Evolutionary conservation across 2,329 filamentous ascomycete species (phyloP), one percentile per base, ranked within the genome.

Genomic region (Ceratocystis eucalypticola): DNA sequence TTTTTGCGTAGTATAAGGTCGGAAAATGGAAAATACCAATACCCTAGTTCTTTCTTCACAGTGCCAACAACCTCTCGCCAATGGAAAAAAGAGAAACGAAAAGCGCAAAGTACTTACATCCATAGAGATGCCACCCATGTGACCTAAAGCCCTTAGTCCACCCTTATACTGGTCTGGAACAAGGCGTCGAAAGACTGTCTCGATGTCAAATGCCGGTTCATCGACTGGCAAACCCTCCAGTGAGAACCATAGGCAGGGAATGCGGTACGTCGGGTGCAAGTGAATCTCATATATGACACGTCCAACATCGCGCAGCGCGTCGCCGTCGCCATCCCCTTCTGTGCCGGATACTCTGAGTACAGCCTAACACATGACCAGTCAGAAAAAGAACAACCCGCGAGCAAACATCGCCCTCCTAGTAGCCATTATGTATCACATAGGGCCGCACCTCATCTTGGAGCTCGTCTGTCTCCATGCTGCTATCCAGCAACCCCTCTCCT

Each of bases 221-320:
- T 80, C 78, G 61, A 77, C 75, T 20, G 82, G 80, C 67, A 85
- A 76, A 68, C 81, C 80, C 70, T 84, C 81, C 71, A 91, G 75
- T 65, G 79, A 83, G 77, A 93, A 91, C 83, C 88, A 92, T 66
- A 92, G 79, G 68, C 88, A 88, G 7, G 89, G 89, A 59, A 87
- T 83, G 69, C 82, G 82, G 75, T 92, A 93, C 66, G 86, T 88
- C 66, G 86, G 84, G 71, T 91, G 89, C 68, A 88, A 79, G 72
- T 89, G 81, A 71, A 92, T 84, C 74, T 91, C 86, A 76, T 91
- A 92, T 68, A 82, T 80, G 70, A 89, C 83, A 71, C 80, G 77
- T 66, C 77, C 76, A 69, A 74, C 73, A 68, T 75, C 76, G 73
- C 25, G 45, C 7, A 64, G 37, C 5, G 28, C 7, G 20, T 64